Evolutionary conservation across 495 filamentous ascomycete species (phyloP).

Genomic region (Daldinia loculata): DNA sequence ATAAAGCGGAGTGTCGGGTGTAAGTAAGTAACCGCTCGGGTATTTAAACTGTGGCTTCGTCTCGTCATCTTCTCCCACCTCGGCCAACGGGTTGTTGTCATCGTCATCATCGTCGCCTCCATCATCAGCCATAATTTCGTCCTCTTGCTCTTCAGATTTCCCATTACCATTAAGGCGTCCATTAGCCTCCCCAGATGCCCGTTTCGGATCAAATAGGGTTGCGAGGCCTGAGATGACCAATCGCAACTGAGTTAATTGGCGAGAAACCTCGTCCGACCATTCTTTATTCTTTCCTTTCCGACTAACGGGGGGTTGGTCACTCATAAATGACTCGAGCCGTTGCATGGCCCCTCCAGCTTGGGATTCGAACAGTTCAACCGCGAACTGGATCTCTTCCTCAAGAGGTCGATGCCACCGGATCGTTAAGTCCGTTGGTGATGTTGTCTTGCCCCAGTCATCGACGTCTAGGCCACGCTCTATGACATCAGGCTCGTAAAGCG

Average conservation of each 20-base stretch:
- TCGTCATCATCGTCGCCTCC: conserved; percentile 64
- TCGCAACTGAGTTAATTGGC: conserved; percentile 85
- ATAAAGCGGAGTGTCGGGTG: conserved; percentile 68
- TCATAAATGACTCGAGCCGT: conserved; percentile 76
- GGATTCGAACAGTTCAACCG: conserved; percentile 83
- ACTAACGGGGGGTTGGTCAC: conserved; percentile 83
- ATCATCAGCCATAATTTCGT: conserved; percentile 60
- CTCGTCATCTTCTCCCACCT: conserved; percentile 82
- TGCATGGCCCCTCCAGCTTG: conserved; percentile 67
- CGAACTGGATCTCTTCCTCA: conserved; percentile 82
- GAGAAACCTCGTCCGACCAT: conserved; percentile 95
- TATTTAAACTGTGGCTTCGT: conserved; percentile 84
- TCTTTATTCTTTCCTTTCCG: conserved; percentile 95
- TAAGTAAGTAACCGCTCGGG: conserved; percentile 83
- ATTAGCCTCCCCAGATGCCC: conserved; percentile 62
- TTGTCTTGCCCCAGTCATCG: conserved; percentile 79
- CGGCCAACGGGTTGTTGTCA: conserved; percentile 68
- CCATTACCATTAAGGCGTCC: conserved; percentile 49
- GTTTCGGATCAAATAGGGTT: conserved; percentile 82
- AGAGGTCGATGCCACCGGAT: conserved; percentile 92
- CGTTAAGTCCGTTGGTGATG: conserved; percentile 74
- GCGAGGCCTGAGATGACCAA: conserved; percentile 88
- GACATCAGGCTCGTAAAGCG: conserved; percentile 77
- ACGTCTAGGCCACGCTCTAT: conserved; percentile 62
- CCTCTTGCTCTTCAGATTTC: conserved; percentile 48